These are phyloP conservation scores for Penicillium olsonii DNA, from an alignment of 2,329 filamentous ascomycete species.

Conservation along the genomic window DNA sequence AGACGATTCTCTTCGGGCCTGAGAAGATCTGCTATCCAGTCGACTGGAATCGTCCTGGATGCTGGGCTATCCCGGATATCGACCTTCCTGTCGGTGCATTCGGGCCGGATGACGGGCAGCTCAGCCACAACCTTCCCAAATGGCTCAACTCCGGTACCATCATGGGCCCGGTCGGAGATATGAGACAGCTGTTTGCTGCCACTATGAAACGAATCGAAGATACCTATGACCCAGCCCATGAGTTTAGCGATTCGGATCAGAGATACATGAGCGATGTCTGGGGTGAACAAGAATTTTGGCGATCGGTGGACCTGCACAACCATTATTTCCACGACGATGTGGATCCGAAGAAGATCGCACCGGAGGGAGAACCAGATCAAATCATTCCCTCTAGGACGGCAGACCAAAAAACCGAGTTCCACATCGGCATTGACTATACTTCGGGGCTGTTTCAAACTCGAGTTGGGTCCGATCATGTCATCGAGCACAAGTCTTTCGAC, in stretches of 20 bases:
- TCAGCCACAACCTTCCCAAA: slow-evolving; percentile 8
- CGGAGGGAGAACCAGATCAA: not conserved
- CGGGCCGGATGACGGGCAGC: slow-evolving; percentile 11
- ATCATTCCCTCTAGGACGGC: slow-evolving; percentile 2
- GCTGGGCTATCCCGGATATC: slow-evolving; percentile 15
- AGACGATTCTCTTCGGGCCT: slow-evolving; percentile 16
- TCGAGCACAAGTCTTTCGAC: slow-evolving; percentile 9
- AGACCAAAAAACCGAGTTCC: slow-evolving; percentile 10
- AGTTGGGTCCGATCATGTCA: slow-evolving; percentile 12
- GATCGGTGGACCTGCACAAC: slow-evolving; percentile 6
- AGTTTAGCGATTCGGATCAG: slow-evolving; percentile 18
- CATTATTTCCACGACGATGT: slow-evolving; percentile 14
- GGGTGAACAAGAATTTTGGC: slow-evolving; percentile 16
- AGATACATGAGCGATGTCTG: slow-evolving; percentile 19
- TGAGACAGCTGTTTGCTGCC: slow-evolving; percentile 13
- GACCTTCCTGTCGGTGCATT: slow-evolving; percentile 14
- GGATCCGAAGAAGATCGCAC: slow-evolving; percentile 4
- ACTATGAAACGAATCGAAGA: slow-evolving; percentile 13
- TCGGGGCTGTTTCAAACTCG: slow-evolving; percentile 15
- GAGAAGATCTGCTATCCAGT: slow-evolving; percentile 18
- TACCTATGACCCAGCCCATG: slow-evolving; percentile 9
- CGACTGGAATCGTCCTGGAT: slow-evolving; percentile 9
- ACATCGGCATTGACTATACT: slow-evolving; percentile 15
- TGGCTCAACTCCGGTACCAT: slow-evolving; percentile 20
- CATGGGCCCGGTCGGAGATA: slow-evolving; percentile 15